Evolutionary conservation across 1,284 basidiomycete species (phyloP).

Genomic region (Ustilago nuda): DNA sequence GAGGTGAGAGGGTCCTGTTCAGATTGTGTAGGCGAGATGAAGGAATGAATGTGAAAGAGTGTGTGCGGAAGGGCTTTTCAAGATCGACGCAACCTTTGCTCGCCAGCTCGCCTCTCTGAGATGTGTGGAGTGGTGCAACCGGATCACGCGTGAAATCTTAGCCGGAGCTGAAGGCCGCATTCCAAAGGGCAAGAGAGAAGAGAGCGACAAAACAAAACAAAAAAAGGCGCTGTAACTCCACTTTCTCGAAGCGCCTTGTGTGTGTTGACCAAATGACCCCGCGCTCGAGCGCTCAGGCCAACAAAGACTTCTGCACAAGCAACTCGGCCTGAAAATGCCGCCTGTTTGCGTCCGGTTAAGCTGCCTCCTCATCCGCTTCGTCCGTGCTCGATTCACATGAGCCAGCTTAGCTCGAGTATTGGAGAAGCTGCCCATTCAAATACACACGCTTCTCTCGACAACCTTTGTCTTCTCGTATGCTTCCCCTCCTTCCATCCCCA

Average conservation of each 20-base stretch:
- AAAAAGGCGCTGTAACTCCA: constrained; percentile 6
- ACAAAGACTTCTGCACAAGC: neutral
- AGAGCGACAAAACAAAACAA: neutral
- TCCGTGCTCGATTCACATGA: constrained; percentile 2
- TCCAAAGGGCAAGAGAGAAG: neutral
- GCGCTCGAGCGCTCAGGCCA: constrained; percentile 4
- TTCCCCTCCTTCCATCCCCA: constrained; percentile 13
- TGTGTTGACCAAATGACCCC: neutral
- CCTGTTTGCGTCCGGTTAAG: constrained; percentile 18
- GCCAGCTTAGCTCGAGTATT: neutral
- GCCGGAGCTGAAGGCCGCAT: constrained; percentile 18
- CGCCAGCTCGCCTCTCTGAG: neutral
- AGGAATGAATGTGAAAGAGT: constrained; percentile 22
- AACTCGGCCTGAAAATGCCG: neutral
- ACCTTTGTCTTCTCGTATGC: constrained; percentile 8
- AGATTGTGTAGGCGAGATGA: neutral
- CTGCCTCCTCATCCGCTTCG: constrained; percentile 4
- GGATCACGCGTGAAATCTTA: constrained; percentile 13
- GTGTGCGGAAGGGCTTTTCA: neutral
- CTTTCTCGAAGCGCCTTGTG: constrained; percentile 8
- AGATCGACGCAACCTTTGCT: neutral
- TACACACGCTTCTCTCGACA: constrained; percentile 12
- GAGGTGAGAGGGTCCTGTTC: neutral
- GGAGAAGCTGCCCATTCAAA: constrained; percentile 24
- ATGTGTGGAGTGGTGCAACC: constrained; percentile 2